Percentiles rank a stretch among this genome's conserved stretches.
These are phyloP conservation scores for Spergularia marina DNA, from an alignment of 148 eudicot genomes.

Conservation along the genomic window DNA sequence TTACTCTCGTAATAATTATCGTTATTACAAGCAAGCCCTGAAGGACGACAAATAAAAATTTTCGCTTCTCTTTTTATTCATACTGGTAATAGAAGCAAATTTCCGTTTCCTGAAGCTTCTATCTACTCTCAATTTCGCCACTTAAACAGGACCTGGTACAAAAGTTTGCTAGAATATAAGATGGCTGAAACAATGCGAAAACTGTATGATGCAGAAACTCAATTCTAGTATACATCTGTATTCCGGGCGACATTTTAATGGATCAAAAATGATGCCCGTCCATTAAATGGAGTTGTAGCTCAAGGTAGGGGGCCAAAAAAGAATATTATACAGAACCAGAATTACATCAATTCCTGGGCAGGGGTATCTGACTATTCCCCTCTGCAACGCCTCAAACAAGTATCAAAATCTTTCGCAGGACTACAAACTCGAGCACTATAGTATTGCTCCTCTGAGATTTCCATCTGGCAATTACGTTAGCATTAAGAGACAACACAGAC, in stretches of 20 bases:
- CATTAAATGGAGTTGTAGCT: conserved; percentile 37
- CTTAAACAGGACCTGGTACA: too few relatives aligned
- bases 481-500: background rate
- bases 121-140: conserved; percentile 6
- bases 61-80: too few relatives aligned
- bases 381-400: conserved; percentile 9
- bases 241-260: conserved; percentile 15
- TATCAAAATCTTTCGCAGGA: background rate
- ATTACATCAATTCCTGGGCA: conserved; percentile 17
- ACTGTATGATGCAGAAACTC: background rate
- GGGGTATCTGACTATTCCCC: background rate
- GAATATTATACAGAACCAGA: conserved; percentile 34
- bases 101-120: too few relatives aligned
- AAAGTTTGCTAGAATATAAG: too few relatives aligned
- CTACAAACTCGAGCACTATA: background rate
- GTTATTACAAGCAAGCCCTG: too few relatives aligned
- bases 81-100: too few relatives aligned
- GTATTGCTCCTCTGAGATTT: background rate
- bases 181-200: too few relatives aligned
- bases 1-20: too few relatives aligned
- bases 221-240: too few relatives aligned
- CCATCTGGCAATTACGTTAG: conserved; percentile 5
- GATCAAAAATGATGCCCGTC: conserved; percentile 37
- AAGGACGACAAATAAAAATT: too few relatives aligned
- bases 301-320: conserved; percentile 13